Conservation (phyloP, 805 yeast genomes). For the Metschnikowia sp. region DNA sequence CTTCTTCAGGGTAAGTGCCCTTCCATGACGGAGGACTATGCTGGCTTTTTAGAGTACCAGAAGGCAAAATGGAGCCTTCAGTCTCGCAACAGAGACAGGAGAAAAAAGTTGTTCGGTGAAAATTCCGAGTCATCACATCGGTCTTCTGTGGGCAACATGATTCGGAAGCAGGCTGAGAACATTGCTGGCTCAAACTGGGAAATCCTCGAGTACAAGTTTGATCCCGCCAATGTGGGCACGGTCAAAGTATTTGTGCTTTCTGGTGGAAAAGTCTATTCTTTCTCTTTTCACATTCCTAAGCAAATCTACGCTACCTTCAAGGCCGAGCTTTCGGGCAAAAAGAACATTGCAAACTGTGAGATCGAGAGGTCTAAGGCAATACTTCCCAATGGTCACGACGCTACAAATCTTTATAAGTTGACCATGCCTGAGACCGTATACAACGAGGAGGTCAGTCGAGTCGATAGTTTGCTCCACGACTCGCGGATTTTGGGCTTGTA, state of each 20-base stretch:
- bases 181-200: constrained; percentile 84
- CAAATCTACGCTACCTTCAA: constrained; percentile 67
- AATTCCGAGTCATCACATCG: constrained; percentile 50
- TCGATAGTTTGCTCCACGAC: constrained; percentile 62
- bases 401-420: constrained; percentile 53
- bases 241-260: constrained; percentile 69
- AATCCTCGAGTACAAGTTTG: constrained; percentile 63
- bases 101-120: constrained; percentile 77
- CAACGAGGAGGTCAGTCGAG: constrained; percentile 50
- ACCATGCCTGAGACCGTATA: constrained; percentile 66
- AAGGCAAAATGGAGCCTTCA: constrained; percentile 87
- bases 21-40: constrained; percentile 62
- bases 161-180: constrained; percentile 74
- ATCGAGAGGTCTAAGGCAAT: constrained; percentile 57
- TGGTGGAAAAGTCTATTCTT: constrained; percentile 67
- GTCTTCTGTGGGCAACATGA: constrained; percentile 61
- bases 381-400: constrained; percentile 67
- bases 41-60: constrained; percentile 66
- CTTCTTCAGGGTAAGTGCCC: constrained; percentile 57
- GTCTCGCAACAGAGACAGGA: constrained; percentile 63
- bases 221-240: constrained; percentile 62
- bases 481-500: constrained; percentile 64
- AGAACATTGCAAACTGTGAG: constrained; percentile 46
- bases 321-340: constrained; percentile 40
- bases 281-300: constrained; percentile 72